These are phyloP conservation scores for Neurospora tetraspora DNA, from an alignment of 495 filamentous ascomycete species.

Conservation along the genomic window DNA sequence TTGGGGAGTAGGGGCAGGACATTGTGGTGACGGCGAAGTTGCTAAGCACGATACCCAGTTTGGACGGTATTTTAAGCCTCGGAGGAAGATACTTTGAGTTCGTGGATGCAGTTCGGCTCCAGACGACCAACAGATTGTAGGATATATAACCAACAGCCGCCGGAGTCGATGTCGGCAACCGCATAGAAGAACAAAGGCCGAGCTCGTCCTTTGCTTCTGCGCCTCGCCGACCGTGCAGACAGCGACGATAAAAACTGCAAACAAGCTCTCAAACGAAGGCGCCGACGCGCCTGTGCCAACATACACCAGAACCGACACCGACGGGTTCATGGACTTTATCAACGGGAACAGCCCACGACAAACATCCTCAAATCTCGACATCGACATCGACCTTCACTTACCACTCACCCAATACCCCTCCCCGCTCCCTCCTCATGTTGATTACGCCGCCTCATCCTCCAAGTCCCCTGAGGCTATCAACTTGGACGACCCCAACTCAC, in stretches of 20 bases:
- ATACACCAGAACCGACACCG: constrained; percentile 5
- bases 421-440: not conserved
- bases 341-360: not conserved
- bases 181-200: not conserved
- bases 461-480: not conserved
- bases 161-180: not conserved
- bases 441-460: not conserved
- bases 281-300: constrained; percentile 4
- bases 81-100: not conserved
- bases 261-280: not conserved
- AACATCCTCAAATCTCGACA: not conserved
- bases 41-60: not conserved
- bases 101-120: not conserved
- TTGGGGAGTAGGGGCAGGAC: not conserved
- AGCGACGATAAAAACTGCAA: not conserved
- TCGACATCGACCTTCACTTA: not conserved
- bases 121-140: not conserved
- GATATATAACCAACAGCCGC: not conserved
- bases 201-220: not conserved
- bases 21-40: not conserved
- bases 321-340: not conserved
- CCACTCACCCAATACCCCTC: constrained; percentile 7
- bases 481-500: not conserved
- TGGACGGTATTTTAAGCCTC: not conserved
- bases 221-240: not conserved